Evolutionary conservation across 2,329 filamentous ascomycete genomes (phyloP).

Genomic region (Epichloe brachyelytri): DNA sequence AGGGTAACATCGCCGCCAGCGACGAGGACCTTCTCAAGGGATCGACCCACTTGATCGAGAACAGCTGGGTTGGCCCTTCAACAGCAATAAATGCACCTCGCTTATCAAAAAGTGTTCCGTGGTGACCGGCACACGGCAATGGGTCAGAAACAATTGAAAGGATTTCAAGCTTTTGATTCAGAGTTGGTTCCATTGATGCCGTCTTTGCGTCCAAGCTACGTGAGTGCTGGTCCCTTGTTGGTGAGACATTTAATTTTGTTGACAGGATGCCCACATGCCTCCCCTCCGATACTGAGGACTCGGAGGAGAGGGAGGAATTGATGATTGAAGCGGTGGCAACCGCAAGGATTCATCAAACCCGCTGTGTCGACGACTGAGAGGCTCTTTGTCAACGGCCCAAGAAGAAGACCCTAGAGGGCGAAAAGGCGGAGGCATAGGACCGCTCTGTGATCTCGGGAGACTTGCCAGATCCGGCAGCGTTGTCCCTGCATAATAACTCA

Average conservation of each 20-base stretch:
- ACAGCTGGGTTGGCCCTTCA: slow-evolving; percentile 51
- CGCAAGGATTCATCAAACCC: slow-evolving; percentile 42
- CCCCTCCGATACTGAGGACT: slow-evolving; percentile 13
- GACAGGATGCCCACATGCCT: slow-evolving; percentile 16
- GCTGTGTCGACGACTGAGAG: slow-evolving; percentile 26
- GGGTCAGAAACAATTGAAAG: slow-evolving; percentile 65
- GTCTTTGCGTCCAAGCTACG: slow-evolving; percentile 21
- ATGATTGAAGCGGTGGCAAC: slow-evolving; percentile 40
- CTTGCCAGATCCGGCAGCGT: slow-evolving; percentile 18
- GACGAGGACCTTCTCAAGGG: slow-evolving; percentile 51
- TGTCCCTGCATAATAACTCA: slow-evolving; percentile 13
- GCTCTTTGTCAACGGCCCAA: slow-evolving; percentile 18
- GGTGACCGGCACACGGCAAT: slow-evolving; percentile 28
- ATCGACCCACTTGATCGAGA: slow-evolving; percentile 43
- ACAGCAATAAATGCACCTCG: slow-evolving; percentile 75
- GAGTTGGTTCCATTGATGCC: slow-evolving; percentile 40
- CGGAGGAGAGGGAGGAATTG: slow-evolving; percentile 19
- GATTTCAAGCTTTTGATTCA: slow-evolving; percentile 63
- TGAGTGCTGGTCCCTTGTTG: neutral
- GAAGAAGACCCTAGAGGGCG: slow-evolving; percentile 23
- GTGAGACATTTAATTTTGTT: slow-evolving; percentile 12
- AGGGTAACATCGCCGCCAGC: slow-evolving; percentile 28
- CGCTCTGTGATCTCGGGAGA: slow-evolving; percentile 20
- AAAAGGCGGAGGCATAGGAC: slow-evolving; percentile 43
- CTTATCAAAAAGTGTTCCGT: slow-evolving; percentile 22